Conservation (phyloP, 192 early-diverging fungal genomes). For the Linnemannia hyalina region DNA sequence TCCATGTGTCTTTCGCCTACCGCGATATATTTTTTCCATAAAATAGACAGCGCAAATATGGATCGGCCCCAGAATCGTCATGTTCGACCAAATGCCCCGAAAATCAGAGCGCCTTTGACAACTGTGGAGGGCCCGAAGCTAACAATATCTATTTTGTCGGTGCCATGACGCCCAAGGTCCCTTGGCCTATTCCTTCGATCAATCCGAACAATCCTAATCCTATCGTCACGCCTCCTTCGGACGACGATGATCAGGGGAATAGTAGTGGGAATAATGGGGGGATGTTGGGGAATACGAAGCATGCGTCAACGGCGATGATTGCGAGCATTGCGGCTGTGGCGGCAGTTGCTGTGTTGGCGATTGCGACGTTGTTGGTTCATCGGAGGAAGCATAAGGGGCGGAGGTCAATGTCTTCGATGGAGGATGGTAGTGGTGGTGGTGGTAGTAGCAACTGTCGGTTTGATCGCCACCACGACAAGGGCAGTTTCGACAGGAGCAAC, state of each 20-base stretch:
- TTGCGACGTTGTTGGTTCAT: slow-evolving; percentile 17
- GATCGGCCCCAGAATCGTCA: slow-evolving; percentile 21
- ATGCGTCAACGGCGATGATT: slow-evolving; percentile 10
- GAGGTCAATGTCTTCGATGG: background rate
- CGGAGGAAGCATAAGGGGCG: slow-evolving; percentile 8
- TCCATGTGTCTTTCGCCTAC: background rate
- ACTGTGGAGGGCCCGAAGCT: slow-evolving; percentile 43
- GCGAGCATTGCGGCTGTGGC: slow-evolving; percentile 3
- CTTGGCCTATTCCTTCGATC: slow-evolving; percentile 27
- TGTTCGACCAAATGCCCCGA: slow-evolving; percentile 38
- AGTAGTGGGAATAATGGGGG: background rate
- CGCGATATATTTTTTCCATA: background rate
- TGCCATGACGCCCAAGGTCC: slow-evolving; percentile 9
- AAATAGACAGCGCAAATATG: slow-evolving; percentile 33
- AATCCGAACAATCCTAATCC: background rate
- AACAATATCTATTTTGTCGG: slow-evolving; percentile 36
- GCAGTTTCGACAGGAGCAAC: background rate
- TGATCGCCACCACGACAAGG: slow-evolving; percentile 4
- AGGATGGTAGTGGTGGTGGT: background rate
- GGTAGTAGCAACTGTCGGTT: background rate
- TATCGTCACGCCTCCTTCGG: background rate
- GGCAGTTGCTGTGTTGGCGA: slow-evolving; percentile 5
- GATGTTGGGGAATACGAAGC: background rate
- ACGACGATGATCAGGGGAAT: background rate
- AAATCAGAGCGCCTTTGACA: slow-evolving; percentile 35